A percentile compares a stretch with the other conserved stretches of the same genome.
phyloP scores from a whole-genome alignment of 305 asterid species.

The Ajuga reptans region DNA sequence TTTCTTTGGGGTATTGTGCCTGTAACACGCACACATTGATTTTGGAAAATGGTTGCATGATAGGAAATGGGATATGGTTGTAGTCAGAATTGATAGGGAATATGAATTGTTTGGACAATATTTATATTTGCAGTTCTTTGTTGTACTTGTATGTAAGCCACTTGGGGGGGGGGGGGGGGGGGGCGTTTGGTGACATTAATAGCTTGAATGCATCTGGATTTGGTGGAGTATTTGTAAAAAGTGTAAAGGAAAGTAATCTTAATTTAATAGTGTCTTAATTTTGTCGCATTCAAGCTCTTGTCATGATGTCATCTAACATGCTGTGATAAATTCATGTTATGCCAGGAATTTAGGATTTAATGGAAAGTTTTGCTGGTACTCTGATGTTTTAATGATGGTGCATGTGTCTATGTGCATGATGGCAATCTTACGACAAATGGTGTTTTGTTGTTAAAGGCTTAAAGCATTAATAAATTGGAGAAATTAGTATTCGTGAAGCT shows the following conservation, averaged over 20 bases:
- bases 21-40: neutral
- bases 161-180: neutral
- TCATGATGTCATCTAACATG: neutral
- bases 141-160: neutral
- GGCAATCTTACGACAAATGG: neutral
- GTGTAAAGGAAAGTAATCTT: neutral
- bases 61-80: neutral
- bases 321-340: neutral
- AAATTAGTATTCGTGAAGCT: neutral
- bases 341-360: neutral
- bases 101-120: neutral
- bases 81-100: neutral
- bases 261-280: neutral
- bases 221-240: neutral
- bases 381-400: neutral
- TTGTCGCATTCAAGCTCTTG: neutral
- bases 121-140: neutral
- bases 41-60: neutral
- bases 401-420: neutral
- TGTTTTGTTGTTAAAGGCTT: neutral
- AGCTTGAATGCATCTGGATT: neutral
- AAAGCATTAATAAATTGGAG: neutral
- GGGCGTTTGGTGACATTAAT: neutral
- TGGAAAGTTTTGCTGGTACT: neutral
- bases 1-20: neutral